These are phyloP conservation scores for Setaria viridis DNA, from an alignment of 202 grass and related monocot genomes.

Conservation along the genomic window DNA sequence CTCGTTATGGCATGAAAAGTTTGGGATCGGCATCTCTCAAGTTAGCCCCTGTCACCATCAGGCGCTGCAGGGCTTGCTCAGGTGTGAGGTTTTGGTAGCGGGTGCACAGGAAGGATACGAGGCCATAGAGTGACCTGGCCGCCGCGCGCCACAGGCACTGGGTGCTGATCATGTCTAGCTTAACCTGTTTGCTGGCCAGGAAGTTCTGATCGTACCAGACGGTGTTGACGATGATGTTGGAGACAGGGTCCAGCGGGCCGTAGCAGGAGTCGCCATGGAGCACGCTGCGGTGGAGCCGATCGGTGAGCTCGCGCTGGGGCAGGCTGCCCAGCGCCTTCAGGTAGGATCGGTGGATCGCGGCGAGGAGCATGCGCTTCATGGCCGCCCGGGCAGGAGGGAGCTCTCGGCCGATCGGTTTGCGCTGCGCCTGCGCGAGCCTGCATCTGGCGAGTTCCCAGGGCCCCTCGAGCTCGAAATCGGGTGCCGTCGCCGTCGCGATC, in stretches of 20 bases:
- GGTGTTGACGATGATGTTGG: not conserved
- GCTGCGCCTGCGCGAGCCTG: too few relatives aligned
- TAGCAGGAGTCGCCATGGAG: not conserved
- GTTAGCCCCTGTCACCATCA: not conserved
- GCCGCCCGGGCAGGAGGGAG: not conserved
- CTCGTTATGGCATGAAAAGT: not conserved
- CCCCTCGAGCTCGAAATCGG: too few relatives aligned
- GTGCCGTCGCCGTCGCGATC: too few relatives aligned
- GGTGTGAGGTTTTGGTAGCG: conserved; percentile 1
- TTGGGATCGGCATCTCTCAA: not conserved
- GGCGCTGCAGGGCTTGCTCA: conserved; percentile 5
- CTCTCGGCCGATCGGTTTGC: not conserved
- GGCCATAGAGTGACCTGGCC: not conserved
- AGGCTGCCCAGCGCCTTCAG: not conserved
- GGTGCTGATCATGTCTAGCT: not conserved
- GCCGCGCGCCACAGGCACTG: not conserved
- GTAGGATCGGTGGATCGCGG: not conserved
- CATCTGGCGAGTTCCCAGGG: too few relatives aligned
- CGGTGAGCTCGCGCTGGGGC: not conserved
- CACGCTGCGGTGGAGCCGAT: not conserved
- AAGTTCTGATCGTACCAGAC: not conserved
- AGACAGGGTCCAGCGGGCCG: not conserved
- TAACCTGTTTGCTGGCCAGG: not conserved
- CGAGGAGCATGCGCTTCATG: not conserved
- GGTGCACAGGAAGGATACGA: conserved; percentile 34